Evolutionary conservation across 2,329 filamentous ascomycete genomes (phyloP), one percentile per base, ranked within the genome.

Genomic region (Alternaria alternata): DNA sequence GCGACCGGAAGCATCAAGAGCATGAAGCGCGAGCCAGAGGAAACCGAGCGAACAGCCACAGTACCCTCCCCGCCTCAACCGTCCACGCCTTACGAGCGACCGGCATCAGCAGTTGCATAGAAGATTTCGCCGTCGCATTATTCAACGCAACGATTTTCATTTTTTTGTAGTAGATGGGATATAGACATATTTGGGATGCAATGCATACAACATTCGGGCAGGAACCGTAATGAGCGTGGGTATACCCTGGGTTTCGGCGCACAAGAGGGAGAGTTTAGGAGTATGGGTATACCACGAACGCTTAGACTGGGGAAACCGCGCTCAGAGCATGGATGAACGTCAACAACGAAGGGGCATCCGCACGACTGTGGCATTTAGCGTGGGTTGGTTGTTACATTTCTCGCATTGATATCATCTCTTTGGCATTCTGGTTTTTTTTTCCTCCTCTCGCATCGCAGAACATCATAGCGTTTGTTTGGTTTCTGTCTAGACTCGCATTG

Each of bases 311-410:
- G 51, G 44, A 51, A 51, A 51, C 54, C 26, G 46, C 32, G 56
- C 48, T 54, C 61, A 64, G 66, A 49, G 58, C 61, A 69, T 58
- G 58, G 61, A 64, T 63, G 58, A 62, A 68, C 48, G 59, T 36
- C 6, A 38, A n/a, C 34, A 38, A 38, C 62, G 58, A 43, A 39
- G 7, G 36, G n/a, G 36, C 54, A 48, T 56, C 64, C 56, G 65
- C 73, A 78, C 65, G 73, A 70, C 73, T 71, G 69, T 75, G 73
- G 72, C 75, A 78, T 78, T 78, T 76, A 77, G 75, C 75, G 72
- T 71, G 67, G 73, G 75, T 74, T 56, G 67, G 68, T 59, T 63
- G 63, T 60, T 54, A 47, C 63, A 63, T 54, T 54, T 60, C 57
- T 65, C 63, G 57, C 52, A 63, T 62, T 63, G 38, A 63, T 65